Evolutionary conservation across 164 flowering plant species (phyloP).

Genomic region (Aristolochia fimbriata): DNA sequence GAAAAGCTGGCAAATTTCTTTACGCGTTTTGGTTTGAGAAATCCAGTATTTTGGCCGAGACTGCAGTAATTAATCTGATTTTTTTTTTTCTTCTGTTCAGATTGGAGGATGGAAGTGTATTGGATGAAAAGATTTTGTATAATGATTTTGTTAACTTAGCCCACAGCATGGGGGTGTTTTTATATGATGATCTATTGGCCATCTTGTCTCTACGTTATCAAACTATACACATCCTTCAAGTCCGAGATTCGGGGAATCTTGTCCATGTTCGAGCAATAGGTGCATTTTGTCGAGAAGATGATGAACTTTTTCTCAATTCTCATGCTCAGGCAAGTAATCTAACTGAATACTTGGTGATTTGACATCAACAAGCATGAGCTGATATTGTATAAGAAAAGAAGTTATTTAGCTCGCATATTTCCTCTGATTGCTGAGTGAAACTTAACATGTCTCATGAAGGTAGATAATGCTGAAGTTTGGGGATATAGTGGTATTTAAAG

Average conservation of each 20-base stretch:
- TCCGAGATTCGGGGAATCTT: constrained; percentile 79
- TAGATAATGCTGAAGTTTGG: no score
- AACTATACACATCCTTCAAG: constrained; percentile 81
- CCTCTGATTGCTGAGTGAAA: no score
- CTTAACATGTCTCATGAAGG: no score
- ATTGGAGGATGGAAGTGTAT: constrained; percentile 71
- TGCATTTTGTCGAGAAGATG: constrained; percentile 85
- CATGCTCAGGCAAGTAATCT: constrained; percentile 64
- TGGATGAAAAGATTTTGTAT: constrained; percentile 77
- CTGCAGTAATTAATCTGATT: no score
- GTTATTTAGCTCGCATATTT: no score
- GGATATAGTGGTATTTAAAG: no score
- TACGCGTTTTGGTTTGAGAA: constrained; percentile 2
- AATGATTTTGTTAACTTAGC: constrained; percentile 81
- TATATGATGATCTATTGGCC: constrained; percentile 92
- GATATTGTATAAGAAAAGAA: no score
- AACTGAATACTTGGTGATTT: no score
- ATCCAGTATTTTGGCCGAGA: no score
- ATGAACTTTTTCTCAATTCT: constrained; percentile 84
- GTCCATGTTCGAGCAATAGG: constrained; percentile 86
- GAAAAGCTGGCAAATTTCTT: background rate
- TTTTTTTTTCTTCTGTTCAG: constrained; percentile 19
- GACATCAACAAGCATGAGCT: no score
- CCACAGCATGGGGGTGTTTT: constrained; percentile 78
- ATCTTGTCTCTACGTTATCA: constrained; percentile 90